Evolutionary conservation across 2,329 filamentous ascomycete genomes (phyloP), one percentile per base, ranked within the genome.

Genomic region (Colletotrichum liaoningense): DNA sequence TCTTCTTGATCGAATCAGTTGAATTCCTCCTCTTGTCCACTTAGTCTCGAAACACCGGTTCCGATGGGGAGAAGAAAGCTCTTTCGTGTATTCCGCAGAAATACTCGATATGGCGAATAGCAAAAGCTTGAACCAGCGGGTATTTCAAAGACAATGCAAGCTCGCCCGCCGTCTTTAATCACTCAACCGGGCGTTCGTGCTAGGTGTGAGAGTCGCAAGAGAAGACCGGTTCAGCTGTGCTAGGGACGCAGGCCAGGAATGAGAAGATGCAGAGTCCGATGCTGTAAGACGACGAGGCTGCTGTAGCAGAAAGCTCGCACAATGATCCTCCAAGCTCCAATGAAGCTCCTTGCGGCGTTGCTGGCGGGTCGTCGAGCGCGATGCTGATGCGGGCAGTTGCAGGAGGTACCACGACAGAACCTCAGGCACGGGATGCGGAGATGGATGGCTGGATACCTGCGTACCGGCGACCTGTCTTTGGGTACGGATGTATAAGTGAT

Each of bases 281-380:
- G 80, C 75, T 77, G 86, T 88, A 80, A 82, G 84, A 88, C 87
- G 66, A 69, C 28, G 85, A 85, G 49, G 60, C 46, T 85, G 84
- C 83, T 86, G 85, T 84, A 85, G 83, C 80, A 86, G 86, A 83
- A 85, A 85, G 88, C 86, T 85, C 79, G 81, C 79, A 84, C 79
- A 84, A 83, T 11, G 33, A 63, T 83, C 81, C 82, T 83, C 83
- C 82, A 80, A 81, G 80, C 79, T 80, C 80, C 80, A 82, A 86
- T 88, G 79, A 83, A 84, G 88, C 87, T 80, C 80, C 84, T 86
- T 86, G 83, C 83, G 83, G 84, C 82, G 83, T 82, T 86, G 84
- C 78, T 83, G 82, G 82, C 83, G 80, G 81, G 80, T 80, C 83
- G 81, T 84, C 82, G 82, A 69, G 56, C 35, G 63, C 82, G 81